phyloP scores from a whole-genome alignment of 257 asterid species.

The Solanum lycopersicoides region DNA sequence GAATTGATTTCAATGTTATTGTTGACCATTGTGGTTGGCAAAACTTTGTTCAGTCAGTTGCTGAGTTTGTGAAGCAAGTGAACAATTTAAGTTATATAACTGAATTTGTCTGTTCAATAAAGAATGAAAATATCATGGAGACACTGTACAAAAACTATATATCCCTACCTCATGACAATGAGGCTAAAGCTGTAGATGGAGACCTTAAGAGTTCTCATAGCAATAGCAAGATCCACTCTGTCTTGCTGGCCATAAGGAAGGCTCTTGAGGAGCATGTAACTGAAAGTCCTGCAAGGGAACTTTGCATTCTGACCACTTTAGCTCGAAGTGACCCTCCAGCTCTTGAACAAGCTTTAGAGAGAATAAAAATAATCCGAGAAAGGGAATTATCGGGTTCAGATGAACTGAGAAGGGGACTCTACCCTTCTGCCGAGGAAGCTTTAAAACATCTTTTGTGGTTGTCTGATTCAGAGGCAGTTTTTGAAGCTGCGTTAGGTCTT shows the following conservation, averaged over 20 bases:
- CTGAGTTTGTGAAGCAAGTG: constrained; percentile 73
- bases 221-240: constrained; percentile 43
- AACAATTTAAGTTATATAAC: constrained; percentile 69
- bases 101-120: constrained; percentile 79
- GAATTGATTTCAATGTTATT: constrained; percentile 90
- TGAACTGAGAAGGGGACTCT: constrained; percentile 29
- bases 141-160: constrained; percentile 52
- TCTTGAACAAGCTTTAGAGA: constrained; percentile 80
- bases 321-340: constrained; percentile 79
- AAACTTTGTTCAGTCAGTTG: constrained; percentile 55
- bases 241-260: constrained; percentile 53
- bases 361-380: constrained; percentile 74
- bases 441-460: constrained; percentile 91
- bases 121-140: constrained; percentile 67
- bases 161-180: constrained; percentile 24
- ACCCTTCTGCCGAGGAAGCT: constrained; percentile 92
- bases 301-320: constrained; percentile 89
- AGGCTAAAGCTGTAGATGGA: constrained; percentile 13
- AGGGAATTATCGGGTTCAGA: constrained; percentile 61
- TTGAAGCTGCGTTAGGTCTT: constrained; percentile 91
- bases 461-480: constrained; percentile 75
- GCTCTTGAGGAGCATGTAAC: constrained; percentile 74
- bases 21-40: constrained; percentile 84
- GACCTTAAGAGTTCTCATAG: constrained; percentile 24
- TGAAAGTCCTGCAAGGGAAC: constrained; percentile 78